Evolutionary conservation across 176 grass and related monocot genomes (phyloP).

Genomic region (Triticum aestivum): DNA sequence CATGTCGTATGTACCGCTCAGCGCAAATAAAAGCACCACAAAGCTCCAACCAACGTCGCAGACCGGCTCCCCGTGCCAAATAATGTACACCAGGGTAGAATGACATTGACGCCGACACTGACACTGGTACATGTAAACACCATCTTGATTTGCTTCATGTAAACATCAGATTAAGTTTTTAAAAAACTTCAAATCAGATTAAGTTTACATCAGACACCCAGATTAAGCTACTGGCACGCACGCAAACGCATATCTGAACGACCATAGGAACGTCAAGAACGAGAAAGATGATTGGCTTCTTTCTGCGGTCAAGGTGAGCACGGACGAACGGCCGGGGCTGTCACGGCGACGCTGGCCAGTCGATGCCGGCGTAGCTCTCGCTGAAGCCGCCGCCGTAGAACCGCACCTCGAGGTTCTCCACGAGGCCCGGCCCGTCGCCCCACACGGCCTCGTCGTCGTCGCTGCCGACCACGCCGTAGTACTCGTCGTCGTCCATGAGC

Average conservation of each 20-base stretch:
- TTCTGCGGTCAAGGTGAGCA: constrained; percentile 7
- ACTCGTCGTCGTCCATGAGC: constrained; percentile 63
- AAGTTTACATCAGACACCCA: constrained; percentile 46
- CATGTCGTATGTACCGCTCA: neutral
- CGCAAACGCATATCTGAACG: neutral
- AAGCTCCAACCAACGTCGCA: neutral
- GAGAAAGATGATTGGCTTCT: neutral
- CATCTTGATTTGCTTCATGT: constrained; percentile 42
- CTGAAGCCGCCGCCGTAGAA: constrained; percentile 81
- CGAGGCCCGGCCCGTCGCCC: constrained; percentile 65
- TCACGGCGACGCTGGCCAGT: constrained; percentile 94
- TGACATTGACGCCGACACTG: too few species aligned
- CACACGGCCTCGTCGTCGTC: constrained; percentile 75
- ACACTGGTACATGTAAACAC: neutral
- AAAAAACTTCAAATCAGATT: neutral
- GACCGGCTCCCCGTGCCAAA: too few species aligned
- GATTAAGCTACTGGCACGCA: neutral
- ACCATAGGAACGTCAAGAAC: too few species aligned
- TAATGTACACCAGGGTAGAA: too few species aligned
- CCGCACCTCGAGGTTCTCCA: constrained; percentile 70
- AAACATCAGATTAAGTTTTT: constrained; percentile 34
- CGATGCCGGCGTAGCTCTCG: constrained; percentile 60
- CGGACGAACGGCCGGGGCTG: neutral
- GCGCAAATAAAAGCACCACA: too few species aligned
- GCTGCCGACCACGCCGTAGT: constrained; percentile 47